phyloP scores from a whole-genome alignment of 345 rosid species.

The Carallia brachiata region DNA sequence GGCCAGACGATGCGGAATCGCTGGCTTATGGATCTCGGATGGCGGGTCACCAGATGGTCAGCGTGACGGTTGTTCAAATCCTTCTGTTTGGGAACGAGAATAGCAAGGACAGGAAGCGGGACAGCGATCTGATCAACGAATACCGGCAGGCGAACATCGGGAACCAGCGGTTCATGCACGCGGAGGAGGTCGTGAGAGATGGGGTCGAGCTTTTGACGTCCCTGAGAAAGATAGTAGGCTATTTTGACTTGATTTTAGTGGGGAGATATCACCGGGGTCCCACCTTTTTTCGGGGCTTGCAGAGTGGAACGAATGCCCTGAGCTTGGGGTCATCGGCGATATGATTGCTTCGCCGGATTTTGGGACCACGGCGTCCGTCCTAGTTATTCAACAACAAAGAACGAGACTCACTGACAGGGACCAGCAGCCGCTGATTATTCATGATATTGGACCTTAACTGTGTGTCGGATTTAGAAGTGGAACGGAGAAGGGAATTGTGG shows the following conservation, averaged over 20 bases:
- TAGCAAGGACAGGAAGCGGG: slow-evolving; percentile 32
- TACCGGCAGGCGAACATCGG: slow-evolving; percentile 24
- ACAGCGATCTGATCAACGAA: slow-evolving; percentile 25
- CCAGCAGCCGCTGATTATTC: not conserved
- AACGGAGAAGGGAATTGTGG: too few species aligned
- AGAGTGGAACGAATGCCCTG: slow-evolving; percentile 49
- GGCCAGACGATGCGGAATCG: slow-evolving; percentile 42
- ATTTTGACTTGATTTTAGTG: slow-evolving; percentile 36
- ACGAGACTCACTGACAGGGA: not conserved
- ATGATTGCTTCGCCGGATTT: slow-evolving; percentile 44
- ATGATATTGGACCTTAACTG: too few species aligned
- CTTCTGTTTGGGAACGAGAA: slow-evolving; percentile 35
- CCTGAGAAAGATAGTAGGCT: slow-evolving; percentile 3
- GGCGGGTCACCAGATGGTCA: slow-evolving; percentile 26
- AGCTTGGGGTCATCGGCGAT: slow-evolving; percentile 45
- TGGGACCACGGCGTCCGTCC: slow-evolving; percentile 18
- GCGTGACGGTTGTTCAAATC: slow-evolving; percentile 35
- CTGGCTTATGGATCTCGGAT: slow-evolving; percentile 38
- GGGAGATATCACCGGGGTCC: slow-evolving; percentile 35
- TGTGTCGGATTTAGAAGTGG: too few species aligned
- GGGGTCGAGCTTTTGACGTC: slow-evolving; percentile 22
- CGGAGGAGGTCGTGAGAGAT: slow-evolving; percentile 36
- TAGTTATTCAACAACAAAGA: slow-evolving; percentile 13
- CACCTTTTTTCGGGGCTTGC: slow-evolving; percentile 34
- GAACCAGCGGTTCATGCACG: slow-evolving; percentile 28